Conservation (phyloP, 345 rosid species). For the Triadica sebifera region DNA sequence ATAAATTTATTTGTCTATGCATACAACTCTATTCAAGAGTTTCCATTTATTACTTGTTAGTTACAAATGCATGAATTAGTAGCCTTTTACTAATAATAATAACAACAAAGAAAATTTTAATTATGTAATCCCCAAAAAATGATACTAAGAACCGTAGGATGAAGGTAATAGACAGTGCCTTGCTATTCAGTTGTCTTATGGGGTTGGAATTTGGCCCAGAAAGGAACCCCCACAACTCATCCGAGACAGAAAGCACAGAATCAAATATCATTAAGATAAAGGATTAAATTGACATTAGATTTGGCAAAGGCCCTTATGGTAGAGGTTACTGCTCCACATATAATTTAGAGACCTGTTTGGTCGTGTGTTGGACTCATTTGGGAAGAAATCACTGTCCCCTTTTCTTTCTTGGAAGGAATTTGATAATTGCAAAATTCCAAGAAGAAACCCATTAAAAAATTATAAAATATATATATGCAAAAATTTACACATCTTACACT, state of each 20-base stretch:
- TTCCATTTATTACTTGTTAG: too few relatives aligned
- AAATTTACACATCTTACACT: constrained; percentile 36
- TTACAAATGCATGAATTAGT: too few relatives aligned
- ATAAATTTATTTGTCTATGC: too few relatives aligned
- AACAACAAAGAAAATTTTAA: too few relatives aligned
- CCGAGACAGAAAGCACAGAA: constrained; percentile 35
- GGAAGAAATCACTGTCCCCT: constrained; percentile 18
- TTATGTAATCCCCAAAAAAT: not conserved
- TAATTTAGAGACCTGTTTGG: constrained; percentile 17
- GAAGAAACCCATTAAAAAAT: constrained; percentile 30
- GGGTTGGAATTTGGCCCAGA: constrained; percentile 44
- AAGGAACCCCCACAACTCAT: constrained; percentile 39
- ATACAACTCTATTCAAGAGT: too few relatives aligned
- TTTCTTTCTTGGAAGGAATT: constrained; percentile 24
- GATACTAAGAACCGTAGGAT: not conserved
- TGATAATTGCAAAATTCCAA: constrained; percentile 44
- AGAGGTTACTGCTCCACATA: not conserved
- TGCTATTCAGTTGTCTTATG: constrained; percentile 36
- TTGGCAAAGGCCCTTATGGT: not conserved
- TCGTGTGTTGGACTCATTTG: constrained; percentile 31
- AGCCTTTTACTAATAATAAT: too few relatives aligned
- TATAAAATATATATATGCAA: not conserved
- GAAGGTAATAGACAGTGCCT: not conserved
- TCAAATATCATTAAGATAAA: constrained; percentile 14
- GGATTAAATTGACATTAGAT: constrained; percentile 33